Conservation (phyloP, 768 basidiomycete species). For the Suillus subluteus region DNA sequence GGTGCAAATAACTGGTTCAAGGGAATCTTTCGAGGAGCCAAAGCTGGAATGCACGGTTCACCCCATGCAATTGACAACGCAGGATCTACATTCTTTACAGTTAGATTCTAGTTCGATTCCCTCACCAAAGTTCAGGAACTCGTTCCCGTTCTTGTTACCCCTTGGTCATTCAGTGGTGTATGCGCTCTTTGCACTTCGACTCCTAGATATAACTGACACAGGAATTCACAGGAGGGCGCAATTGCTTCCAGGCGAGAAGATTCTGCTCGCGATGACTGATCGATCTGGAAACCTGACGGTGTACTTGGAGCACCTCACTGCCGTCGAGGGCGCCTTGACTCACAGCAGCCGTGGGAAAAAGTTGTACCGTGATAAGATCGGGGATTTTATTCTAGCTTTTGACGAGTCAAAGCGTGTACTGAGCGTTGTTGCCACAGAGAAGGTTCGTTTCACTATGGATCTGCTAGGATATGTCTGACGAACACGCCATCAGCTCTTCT, state of each 20-base stretch:
- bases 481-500: slow-evolving; percentile 28
- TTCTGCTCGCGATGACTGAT: slow-evolving; percentile 47
- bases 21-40: slow-evolving; percentile 26
- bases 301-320: slow-evolving; percentile 39
- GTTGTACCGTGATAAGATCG: slow-evolving; percentile 50
- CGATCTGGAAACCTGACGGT: slow-evolving; percentile 37
- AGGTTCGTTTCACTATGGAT: slow-evolving; percentile 30
- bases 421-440: slow-evolving; percentile 46
- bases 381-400: slow-evolving; percentile 48
- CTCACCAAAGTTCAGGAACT: slow-evolving; percentile 23
- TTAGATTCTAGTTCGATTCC: slow-evolving; percentile 26
- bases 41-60: slow-evolving; percentile 23
- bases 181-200: background rate
- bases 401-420: slow-evolving; percentile 56
- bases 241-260: slow-evolving; percentile 42
- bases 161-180: slow-evolving; percentile 22
- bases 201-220: background rate
- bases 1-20: slow-evolving; percentile 19
- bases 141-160: slow-evolving; percentile 22
- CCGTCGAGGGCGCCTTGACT: slow-evolving; percentile 37
- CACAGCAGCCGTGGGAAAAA: slow-evolving; percentile 28
- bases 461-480: background rate
- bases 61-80: slow-evolving; percentile 29
- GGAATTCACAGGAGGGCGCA: slow-evolving; percentile 37
- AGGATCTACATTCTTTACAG: slow-evolving; percentile 34